Evolutionary conservation across 176 grass and related monocot genomes (phyloP).

Genomic region (Rhynchospora pubera): DNA sequence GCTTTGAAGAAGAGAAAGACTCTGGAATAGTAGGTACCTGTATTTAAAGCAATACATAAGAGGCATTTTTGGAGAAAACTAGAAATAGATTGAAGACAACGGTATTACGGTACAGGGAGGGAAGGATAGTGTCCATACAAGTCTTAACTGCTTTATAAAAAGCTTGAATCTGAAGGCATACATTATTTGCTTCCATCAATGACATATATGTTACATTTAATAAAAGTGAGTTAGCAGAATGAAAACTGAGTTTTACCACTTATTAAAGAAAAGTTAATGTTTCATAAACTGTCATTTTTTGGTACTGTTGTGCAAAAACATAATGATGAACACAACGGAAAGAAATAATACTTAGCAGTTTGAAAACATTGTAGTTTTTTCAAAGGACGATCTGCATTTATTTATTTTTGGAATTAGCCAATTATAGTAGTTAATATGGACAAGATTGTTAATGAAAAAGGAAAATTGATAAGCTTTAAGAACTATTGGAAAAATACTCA

Average conservation of each 20-base stretch:
- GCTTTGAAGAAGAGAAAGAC: conserved; percentile 41
- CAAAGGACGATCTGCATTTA: background rate
- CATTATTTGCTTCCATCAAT: background rate
- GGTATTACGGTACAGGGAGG: background rate
- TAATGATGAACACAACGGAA: background rate
- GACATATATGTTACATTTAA: background rate
- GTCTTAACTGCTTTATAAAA: background rate
- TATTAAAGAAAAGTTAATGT: background rate
- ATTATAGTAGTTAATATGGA: background rate
- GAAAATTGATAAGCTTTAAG: background rate
- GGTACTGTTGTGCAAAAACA: background rate
- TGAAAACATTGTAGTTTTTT: background rate
- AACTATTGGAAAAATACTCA: background rate
- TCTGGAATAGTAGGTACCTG: conserved; percentile 51
- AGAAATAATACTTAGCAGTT: background rate
- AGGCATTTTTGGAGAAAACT: background rate
- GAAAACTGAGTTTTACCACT: background rate
- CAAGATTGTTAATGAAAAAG: background rate
- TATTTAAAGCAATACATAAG: conserved; percentile 24
- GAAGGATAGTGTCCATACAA: background rate
- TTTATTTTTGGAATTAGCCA: background rate
- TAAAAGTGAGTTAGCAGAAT: background rate
- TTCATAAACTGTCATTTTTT: background rate
- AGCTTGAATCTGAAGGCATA: background rate
- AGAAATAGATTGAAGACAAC: background rate